Evolutionary conservation across 2,329 filamentous ascomycete species (phyloP).

Genomic region (Microcyclospora pomicola): DNA sequence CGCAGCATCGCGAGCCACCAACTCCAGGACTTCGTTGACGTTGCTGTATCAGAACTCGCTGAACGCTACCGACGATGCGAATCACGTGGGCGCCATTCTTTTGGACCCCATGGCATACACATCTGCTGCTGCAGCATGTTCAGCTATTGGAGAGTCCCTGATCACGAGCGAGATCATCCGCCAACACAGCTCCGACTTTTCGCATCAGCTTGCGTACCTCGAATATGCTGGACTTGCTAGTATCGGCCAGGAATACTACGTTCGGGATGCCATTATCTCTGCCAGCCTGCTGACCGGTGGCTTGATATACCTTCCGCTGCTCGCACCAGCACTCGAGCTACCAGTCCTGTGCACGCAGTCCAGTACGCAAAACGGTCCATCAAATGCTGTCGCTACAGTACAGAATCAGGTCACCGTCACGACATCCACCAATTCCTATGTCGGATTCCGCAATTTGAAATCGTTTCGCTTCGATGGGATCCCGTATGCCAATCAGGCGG

Average conservation of each 20-base stretch:
- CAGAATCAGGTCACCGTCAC: conserved; percentile 28
- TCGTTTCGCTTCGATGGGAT: conserved; percentile 37
- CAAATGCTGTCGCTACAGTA: conserved; percentile 20
- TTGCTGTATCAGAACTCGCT: conserved; percentile 42
- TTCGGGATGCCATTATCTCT: conserved; percentile 27
- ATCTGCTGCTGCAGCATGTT: conserved; percentile 32
- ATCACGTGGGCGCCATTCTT: conserved; percentile 39
- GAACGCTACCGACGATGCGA: conserved; percentile 38
- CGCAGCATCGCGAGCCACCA: conserved; percentile 8
- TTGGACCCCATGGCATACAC: conserved; percentile 30
- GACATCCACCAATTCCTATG: conserved; percentile 32
- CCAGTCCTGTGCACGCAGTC: conserved; percentile 41
- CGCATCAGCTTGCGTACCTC: conserved; percentile 32
- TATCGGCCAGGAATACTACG: conserved; percentile 28
- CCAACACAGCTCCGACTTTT: conserved; percentile 33
- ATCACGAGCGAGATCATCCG: conserved; percentile 30
- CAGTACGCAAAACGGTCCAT: conserved; percentile 20
- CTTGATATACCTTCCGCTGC: conserved; percentile 5
- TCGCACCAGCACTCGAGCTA: conserved; percentile 22
- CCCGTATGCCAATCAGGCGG: conserved; percentile 30
- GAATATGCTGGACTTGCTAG: conserved; percentile 28
- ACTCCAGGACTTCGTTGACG: conserved; percentile 33
- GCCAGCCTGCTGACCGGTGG: conserved; percentile 10
- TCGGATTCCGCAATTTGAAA: conserved; percentile 41
- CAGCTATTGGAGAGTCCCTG: conserved; percentile 34